Evolutionary conservation across 2,329 filamentous ascomycete genomes (phyloP).

Genomic region (Paecilomyces niveus): DNA sequence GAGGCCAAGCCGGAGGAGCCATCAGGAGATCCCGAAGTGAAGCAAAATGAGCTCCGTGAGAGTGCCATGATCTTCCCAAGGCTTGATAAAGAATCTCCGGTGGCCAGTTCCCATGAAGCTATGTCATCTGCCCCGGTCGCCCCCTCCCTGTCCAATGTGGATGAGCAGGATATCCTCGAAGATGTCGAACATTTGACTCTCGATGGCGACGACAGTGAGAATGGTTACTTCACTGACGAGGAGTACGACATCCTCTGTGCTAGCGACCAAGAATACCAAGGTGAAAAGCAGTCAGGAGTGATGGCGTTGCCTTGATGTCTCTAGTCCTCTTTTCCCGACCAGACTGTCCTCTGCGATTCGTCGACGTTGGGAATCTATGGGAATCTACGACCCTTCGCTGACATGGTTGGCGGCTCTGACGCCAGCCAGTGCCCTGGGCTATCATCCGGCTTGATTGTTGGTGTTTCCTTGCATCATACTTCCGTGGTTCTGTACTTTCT

Average conservation of each 20-base stretch:
- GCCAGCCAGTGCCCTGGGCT: not conserved
- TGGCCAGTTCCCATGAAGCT: conserved; percentile 65
- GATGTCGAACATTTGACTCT: conserved; percentile 53
- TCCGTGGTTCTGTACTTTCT: too few relatives aligned
- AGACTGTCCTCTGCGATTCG: not conserved
- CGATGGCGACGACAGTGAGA: conserved; percentile 43
- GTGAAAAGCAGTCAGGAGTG: conserved; percentile 28
- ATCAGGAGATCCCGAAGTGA: conserved; percentile 21
- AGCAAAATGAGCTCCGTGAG: conserved; percentile 29
- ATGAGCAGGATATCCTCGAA: conserved; percentile 44
- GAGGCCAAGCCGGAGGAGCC: conserved; percentile 20
- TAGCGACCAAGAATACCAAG: conserved; percentile 75
- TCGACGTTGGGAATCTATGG: not conserved
- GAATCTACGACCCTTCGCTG: not conserved
- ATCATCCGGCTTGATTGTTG: not conserved
- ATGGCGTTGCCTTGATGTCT: not conserved
- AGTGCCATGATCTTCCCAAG: conserved; percentile 96
- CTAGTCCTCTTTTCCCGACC: not conserved
- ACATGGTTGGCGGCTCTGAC: not conserved
- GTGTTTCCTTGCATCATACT: too few relatives aligned
- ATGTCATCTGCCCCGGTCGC: conserved; percentile 22
- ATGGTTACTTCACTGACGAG: conserved; percentile 89
- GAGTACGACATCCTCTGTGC: conserved; percentile 97
- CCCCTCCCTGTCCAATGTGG: conserved; percentile 35
- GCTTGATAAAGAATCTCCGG: conserved; percentile 86